Percentiles rank a stretch among this genome's conserved stretches.
Evolutionary conservation across 441 rosid genomes (phyloP).

Genomic region (Croton setiger): DNA sequence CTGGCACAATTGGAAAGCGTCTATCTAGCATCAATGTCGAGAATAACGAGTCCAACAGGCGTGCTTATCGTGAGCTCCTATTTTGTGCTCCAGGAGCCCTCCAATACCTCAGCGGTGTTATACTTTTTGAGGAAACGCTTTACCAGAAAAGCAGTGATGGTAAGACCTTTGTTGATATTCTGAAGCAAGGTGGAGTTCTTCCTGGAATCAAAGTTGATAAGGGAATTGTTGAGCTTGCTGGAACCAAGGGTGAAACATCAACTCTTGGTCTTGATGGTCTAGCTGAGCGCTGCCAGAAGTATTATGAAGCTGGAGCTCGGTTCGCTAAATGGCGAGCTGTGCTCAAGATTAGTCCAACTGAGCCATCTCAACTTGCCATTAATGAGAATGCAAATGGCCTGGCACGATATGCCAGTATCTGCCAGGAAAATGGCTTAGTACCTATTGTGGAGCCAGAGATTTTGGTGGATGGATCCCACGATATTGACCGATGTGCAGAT

Average conservation of each 20-base stretch:
- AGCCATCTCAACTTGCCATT: constrained; percentile 80
- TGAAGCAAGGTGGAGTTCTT: constrained; percentile 83
- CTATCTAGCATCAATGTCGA: constrained; percentile 85
- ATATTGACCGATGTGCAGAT: constrained; percentile 61
- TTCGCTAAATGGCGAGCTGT: constrained; percentile 98
- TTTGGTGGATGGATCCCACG: constrained; percentile 92
- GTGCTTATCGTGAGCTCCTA: constrained; percentile 87
- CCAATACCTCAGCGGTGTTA: constrained; percentile 76
- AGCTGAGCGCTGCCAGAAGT: constrained; percentile 81
- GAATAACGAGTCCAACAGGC: constrained; percentile 80
- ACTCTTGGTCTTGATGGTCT: constrained; percentile 92
- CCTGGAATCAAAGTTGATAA: constrained; percentile 98
- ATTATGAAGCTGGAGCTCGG: constrained; percentile 91
- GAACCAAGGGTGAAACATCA: constrained; percentile 83
- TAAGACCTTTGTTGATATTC: constrained; percentile 75
- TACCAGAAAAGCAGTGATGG: constrained; percentile 67
- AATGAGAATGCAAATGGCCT: constrained; percentile 85
- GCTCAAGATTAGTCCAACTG: constrained; percentile 70
- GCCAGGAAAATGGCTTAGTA: constrained; percentile 95
- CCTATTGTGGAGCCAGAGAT: constrained; percentile 97
- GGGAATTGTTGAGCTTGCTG: constrained; percentile 89
- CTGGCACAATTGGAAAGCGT: constrained; percentile 96
- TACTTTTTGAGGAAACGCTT: constrained; percentile 91
- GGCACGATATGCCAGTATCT: constrained; percentile 84
- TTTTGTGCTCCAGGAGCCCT: constrained; percentile 79